Percentiles rank a stretch among this genome's conserved stretches.
Conservation (phyloP, 306 rosid species). For the Pachyrhizus erosus region DNA sequence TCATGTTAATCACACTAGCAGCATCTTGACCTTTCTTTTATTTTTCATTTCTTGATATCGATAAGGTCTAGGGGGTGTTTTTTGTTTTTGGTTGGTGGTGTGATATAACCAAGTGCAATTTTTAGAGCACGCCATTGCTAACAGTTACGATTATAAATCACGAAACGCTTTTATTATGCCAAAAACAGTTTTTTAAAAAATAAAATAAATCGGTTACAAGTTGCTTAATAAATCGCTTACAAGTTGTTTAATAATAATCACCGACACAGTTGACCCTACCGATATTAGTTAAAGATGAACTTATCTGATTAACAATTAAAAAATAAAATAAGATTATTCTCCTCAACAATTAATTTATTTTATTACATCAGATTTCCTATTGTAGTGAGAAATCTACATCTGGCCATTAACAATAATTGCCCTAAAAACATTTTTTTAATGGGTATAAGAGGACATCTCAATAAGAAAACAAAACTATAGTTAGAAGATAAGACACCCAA, state of each 20-base stretch:
- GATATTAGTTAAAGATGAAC: background rate
- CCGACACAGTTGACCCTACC: slow-evolving; percentile 31
- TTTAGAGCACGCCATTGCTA: slow-evolving; percentile 15
- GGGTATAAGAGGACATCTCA: background rate
- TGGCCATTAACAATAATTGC: background rate
- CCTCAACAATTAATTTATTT: background rate
- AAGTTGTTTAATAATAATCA: slow-evolving; percentile 21
- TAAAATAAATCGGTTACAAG: background rate
- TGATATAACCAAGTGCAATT: slow-evolving; percentile 39
- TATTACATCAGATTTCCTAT: background rate
- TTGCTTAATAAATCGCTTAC: background rate
- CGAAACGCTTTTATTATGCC: background rate
- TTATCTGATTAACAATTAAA: background rate
- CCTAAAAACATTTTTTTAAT: background rate
- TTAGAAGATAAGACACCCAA: slow-evolving; percentile 3
- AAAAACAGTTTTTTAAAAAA: background rate
- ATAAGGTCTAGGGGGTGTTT: background rate
- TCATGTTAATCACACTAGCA: background rate
- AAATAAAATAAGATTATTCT: background rate
- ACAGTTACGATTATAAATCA: background rate
- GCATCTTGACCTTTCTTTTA: background rate
- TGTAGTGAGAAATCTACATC: background rate
- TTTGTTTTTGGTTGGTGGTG: slow-evolving; percentile 24
- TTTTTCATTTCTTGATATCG: background rate
- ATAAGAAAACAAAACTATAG: background rate